Evolutionary conservation across 768 basidiomycete genomes (phyloP), one percentile per base, ranked within the genome.

Genomic region (Porpolomopsis calyptriformis): DNA sequence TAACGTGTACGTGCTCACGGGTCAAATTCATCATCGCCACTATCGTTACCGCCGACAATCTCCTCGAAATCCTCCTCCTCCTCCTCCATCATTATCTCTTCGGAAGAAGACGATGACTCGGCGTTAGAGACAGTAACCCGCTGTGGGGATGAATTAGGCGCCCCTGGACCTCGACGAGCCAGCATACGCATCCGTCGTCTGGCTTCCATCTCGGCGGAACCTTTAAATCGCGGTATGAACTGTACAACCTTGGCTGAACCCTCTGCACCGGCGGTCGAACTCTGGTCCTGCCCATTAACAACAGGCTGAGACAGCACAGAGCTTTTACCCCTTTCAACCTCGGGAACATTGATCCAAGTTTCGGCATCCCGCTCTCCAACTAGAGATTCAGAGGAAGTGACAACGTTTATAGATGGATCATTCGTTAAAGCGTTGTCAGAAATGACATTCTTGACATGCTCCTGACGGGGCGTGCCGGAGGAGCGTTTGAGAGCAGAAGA

Each of bases 121-220:
- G 70, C 63, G 38, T 57, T 62, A n/a, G 67, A 64, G 45, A 58
- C 57, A 19, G 63, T 57, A 2, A 45, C 22, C 3, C 60, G 56
- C 3, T 62, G 58, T n/a, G 61, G 52, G n/a, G 61, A 63, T 26
- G 58, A 53, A 1, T 57, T 55, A 2, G 66, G 56, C 2, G 61
- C 64, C 16, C 57, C 61, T 8, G 67, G 67, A n/a, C 59, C 72
- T 49, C 72, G 64, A 10, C 83, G 74, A 4, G 81, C 80, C 33
- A 74, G 76, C 68, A 90, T 76, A 10, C 87, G 72, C 33, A 72
- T 61, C 46, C 72, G 71, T 20, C 88, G 64, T 12, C 86, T 69
- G 3, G 73, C 77, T 51, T 88, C 88, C 86, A 89, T 89, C 59
- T 91, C 85, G n/a, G 77, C 86, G 0, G 83, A 82, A 6, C 84